Evolutionary conservation across 1,284 basidiomycete genomes (phyloP).

Genomic region (Phylloboletellus chloephorus): DNA sequence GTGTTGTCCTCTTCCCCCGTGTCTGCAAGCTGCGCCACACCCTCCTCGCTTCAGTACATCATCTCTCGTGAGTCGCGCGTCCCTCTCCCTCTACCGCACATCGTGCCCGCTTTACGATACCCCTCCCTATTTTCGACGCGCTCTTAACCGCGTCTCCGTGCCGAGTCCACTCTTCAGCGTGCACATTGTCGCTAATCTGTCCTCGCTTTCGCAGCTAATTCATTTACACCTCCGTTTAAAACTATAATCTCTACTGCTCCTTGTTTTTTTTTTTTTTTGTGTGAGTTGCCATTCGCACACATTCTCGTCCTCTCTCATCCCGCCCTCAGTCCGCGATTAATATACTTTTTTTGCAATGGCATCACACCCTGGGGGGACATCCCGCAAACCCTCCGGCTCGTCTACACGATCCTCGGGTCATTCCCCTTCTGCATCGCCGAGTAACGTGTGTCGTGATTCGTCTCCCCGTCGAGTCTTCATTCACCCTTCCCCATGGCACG

Average conservation of each 20-base stretch:
- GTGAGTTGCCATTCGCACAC: constrained; percentile 23
- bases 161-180: constrained; percentile 23
- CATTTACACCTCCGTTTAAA: constrained; percentile 32
- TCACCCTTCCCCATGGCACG: constrained; percentile 27
- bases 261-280: constrained; percentile 25
- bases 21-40: constrained; percentile 14
- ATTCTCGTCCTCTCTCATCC: constrained; percentile 16
- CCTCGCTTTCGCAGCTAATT: constrained; percentile 32
- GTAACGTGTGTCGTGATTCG: constrained; percentile 38
- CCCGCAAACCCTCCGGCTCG: constrained; percentile 63
- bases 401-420: constrained; percentile 57
- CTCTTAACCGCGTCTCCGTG: constrained; percentile 29
- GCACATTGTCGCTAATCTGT: constrained; percentile 23
- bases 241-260: constrained; percentile 30
- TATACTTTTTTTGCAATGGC: constrained; percentile 42
- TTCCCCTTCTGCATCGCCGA: constrained; percentile 55
- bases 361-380: constrained; percentile 42
- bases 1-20: constrained; percentile 14
- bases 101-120: constrained; percentile 33
- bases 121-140: constrained; percentile 24
- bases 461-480: constrained; percentile 6
- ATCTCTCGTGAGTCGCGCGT: constrained; percentile 38
- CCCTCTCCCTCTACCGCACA: constrained; percentile 31
- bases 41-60: constrained; percentile 26
- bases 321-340: constrained; percentile 28